Evolutionary conservation across 176 grass and related monocot species (phyloP).

Genomic region (Aegilops speltoides): DNA sequence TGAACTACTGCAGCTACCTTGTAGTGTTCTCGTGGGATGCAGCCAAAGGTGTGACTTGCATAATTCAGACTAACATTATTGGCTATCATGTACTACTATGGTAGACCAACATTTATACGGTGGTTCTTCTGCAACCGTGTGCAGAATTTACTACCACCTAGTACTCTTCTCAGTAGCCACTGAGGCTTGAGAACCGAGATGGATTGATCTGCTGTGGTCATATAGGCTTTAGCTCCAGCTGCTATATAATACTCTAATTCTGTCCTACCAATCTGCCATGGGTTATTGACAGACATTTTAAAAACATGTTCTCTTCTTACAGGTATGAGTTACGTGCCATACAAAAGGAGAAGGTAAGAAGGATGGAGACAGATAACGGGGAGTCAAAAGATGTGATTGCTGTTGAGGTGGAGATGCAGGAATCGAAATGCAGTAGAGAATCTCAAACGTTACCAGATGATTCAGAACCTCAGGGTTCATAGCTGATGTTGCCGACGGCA

Average conservation of each 20-base stretch:
- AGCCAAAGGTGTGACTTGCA: not conserved
- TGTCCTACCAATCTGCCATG: not conserved
- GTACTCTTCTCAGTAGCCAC: too few relatives aligned
- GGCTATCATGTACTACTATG: not conserved
- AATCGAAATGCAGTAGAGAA: constrained; percentile 45
- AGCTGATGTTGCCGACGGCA: constrained; percentile 32
- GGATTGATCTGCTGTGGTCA: not conserved
- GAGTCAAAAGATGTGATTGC: constrained; percentile 40
- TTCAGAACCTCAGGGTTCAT: constrained; percentile 32
- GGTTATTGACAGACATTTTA: not conserved
- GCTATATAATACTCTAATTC: not conserved
- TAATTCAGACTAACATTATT: not conserved
- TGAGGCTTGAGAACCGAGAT: not conserved
- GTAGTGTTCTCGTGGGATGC: not conserved
- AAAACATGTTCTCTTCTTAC: constrained; percentile 18
- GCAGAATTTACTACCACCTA: not conserved
- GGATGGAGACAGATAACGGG: constrained; percentile 51
- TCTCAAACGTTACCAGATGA: constrained; percentile 38
- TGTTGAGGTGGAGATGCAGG: constrained; percentile 93
- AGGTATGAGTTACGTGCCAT: constrained; percentile 81
- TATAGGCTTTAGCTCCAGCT: not conserved
- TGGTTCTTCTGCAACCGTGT: not conserved
- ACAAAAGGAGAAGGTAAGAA: constrained; percentile 68
- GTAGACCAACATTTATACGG: not conserved
- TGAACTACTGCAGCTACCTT: not conserved